Evolutionary conservation across 2,329 filamentous ascomycete genomes (phyloP).

Genomic region (Colletotrichum lupini): DNA sequence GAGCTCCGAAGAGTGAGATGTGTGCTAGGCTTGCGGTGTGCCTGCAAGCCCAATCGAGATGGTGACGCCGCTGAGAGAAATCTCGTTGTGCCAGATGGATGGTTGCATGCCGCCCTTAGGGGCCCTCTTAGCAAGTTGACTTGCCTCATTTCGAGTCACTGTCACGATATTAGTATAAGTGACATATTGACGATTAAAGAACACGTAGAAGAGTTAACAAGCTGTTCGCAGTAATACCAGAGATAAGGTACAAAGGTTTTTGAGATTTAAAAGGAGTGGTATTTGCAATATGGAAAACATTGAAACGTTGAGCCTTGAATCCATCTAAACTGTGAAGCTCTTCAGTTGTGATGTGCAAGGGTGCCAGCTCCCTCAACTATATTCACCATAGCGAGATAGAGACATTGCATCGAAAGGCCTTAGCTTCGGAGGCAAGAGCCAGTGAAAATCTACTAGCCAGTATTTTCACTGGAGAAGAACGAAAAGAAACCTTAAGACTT

Average conservation of each 20-base stretch:
- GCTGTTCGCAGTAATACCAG: not conserved
- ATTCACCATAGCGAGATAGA: not conserved
- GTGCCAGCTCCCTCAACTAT: not conserved
- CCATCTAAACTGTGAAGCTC: not conserved
- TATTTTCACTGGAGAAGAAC: not conserved
- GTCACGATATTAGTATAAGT: not conserved
- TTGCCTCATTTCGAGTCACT: slow-evolving; percentile 23
- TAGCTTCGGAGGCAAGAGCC: not conserved
- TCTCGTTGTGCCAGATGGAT: not conserved
- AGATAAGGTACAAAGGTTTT: not conserved
- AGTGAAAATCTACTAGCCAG: not conserved
- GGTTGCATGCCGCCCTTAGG: not conserved
- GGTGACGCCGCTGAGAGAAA: not conserved
- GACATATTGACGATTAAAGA: not conserved
- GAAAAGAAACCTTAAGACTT: not conserved
- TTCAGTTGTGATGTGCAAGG: not conserved
- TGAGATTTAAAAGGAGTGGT: fast-evolving
- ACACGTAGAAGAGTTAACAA: not conserved
- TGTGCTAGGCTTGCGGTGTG: slow-evolving; percentile 9
- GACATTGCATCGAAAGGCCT: not conserved
- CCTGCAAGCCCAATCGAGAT: not conserved
- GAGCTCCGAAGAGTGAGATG: not conserved
- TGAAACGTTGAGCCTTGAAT: not conserved
- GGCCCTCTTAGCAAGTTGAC: slow-evolving; percentile 15
- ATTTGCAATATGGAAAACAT: not conserved